Base-by-base conservation (phyloP, 805 yeast genomes). In the Sugiyamaella chiloensis region DNA sequence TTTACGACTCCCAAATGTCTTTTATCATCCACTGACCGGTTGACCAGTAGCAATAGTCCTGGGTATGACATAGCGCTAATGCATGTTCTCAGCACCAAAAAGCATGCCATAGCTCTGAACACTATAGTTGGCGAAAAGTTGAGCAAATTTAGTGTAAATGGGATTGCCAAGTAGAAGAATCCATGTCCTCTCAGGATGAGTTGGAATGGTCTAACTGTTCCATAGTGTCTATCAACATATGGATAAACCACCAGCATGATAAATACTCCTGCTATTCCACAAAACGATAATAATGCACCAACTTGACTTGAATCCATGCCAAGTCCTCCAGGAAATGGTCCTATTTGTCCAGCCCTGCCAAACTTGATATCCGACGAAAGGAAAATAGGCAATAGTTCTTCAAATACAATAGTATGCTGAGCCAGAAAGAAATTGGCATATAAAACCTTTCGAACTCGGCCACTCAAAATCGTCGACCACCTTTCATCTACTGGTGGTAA, bases 271-370 rank as follows among this genome's bases (percentile, higher is more conserved):
- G 74, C 65, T 12, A 75, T 56, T n/a, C 84, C 85, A 1, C 79
- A 74, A 1, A 70, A 51, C 5, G 83, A 76, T 27, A 80, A 62
- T 44, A 79, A 57, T 2, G 67, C 57, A 40, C 84, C 85, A 23
- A 79, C 78, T 20, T 70, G 68, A 43, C 65, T 64, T 1, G 80
- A 64, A 17, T 60, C 53, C 58, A 67, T 71, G 5, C 78, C 80
- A 51, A 80, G 65, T 0, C 85, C 85, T 30, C 85, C 85, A 6
- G 84, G 84, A 54, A 79, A 77, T 3, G 54, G 42, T 20, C 68
- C 52, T 2, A 53, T 41, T 26, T 37, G 42, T 3, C 62, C 63
- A 5, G 58, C 49, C 9, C 53, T 48, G 36, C 59, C 63, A 29
- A 47, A 34, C 37, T 44, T 40, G 20, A 52, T 42, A 4, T 40